Conservation (phyloP, 2,329 filamentous ascomycete species). For the Alternaria sp. region DNA sequence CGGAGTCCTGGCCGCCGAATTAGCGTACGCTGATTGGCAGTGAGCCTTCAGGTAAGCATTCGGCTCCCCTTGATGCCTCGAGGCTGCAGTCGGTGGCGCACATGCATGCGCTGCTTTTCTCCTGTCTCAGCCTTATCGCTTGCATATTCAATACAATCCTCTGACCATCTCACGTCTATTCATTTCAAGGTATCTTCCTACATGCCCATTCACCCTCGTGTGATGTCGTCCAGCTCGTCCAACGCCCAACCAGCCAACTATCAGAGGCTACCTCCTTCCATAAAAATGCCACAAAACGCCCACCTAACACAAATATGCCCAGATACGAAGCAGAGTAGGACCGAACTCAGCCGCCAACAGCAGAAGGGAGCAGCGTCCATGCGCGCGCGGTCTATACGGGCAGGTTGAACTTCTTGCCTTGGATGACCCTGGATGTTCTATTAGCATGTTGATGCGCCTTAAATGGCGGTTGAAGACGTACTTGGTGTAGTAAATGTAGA, state of each 20-base stretch:
- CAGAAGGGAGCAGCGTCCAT: conserved; percentile 3
- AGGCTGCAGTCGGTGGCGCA: conserved; percentile 5
- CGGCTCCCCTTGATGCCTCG: not conserved
- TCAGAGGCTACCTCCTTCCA: not conserved
- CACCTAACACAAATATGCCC: conserved; percentile 4
- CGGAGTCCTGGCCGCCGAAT: conserved; percentile 13
- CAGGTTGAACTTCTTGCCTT: conserved; percentile 62
- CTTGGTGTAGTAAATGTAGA: conserved; percentile 99
- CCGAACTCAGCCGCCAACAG: conserved; percentile 8
- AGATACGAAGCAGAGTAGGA: conserved; percentile 7
- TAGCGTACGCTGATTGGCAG: conserved; percentile 5
- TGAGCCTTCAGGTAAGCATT: not conserved
- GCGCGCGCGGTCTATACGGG: conserved; percentile 50
- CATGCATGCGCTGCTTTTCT: conserved; percentile 2
- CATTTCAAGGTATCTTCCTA: not conserved
- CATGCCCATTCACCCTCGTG: not conserved
- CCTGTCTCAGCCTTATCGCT: conserved; percentile 6
- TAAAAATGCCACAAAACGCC: conserved; percentile 10
- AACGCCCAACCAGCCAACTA: not conserved
- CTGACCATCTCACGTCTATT: not conserved
- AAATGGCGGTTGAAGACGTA: conserved; percentile 48
- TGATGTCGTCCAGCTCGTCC: not conserved
- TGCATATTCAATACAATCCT: not conserved
- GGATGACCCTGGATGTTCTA: conserved; percentile 51
- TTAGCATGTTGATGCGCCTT: not conserved